These are phyloP conservation scores for Aspergillus cavernicola DNA, from an alignment of 495 filamentous ascomycete genomes.

Conservation along the genomic window DNA sequence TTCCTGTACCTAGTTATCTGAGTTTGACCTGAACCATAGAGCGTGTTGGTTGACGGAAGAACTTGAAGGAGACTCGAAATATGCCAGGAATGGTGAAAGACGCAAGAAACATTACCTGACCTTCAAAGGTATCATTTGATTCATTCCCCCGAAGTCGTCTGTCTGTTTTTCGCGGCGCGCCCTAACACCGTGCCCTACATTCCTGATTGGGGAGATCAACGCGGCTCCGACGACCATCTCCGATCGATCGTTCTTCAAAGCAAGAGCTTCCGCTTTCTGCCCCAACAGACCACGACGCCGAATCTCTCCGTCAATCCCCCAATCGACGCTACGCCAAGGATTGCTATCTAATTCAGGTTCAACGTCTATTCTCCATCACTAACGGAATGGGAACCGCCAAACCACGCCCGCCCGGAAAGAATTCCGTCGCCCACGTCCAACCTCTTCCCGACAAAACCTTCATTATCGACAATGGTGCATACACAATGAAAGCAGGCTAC, in stretches of 20 bases:
- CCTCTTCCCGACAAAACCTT: constrained; percentile 63
- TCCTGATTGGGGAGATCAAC: constrained; percentile 18
- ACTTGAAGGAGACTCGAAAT: too few relatives aligned
- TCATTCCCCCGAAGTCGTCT: too few relatives aligned
- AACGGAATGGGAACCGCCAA: constrained; percentile 35
- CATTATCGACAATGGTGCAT: constrained; percentile 90
- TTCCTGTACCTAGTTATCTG: too few relatives aligned
- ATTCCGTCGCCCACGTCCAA: constrained; percentile 25
- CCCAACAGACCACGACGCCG: neutral
- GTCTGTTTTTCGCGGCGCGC: too few relatives aligned
- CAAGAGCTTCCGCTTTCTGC: neutral
- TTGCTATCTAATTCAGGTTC: neutral
- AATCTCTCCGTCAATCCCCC: neutral
- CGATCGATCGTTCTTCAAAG: constrained; percentile 7
- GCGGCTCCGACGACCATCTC: constrained; percentile 6
- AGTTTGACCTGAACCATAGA: too few relatives aligned
- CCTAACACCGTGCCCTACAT: constrained; percentile 28
- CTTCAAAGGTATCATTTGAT: too few relatives aligned
- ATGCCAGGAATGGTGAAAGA: too few relatives aligned
- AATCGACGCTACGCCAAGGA: neutral
- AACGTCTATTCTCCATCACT: neutral
- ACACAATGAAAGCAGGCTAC: constrained; percentile 91
- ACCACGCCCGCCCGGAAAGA: constrained; percentile 34
- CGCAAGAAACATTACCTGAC: too few relatives aligned
- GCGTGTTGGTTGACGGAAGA: too few relatives aligned